Evolutionary conservation across 176 grass and related monocot species (phyloP).

Genomic region (Triticum turgidum): DNA sequence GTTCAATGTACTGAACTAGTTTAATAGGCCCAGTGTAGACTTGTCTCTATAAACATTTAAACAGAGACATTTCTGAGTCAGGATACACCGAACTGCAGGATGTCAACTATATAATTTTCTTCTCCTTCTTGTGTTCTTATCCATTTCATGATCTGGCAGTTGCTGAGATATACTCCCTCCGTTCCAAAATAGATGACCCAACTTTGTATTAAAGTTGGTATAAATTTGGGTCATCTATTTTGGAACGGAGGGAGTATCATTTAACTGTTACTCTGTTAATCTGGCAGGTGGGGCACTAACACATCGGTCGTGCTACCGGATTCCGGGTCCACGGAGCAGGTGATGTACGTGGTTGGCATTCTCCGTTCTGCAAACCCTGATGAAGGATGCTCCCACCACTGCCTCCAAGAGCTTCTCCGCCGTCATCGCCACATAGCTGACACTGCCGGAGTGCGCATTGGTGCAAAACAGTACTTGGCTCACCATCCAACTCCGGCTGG

Average conservation of each 20-base stretch:
- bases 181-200: no score
- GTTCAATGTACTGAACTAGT: slow-evolving; percentile 31
- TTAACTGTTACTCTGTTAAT: slow-evolving; percentile 13
- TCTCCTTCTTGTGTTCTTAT: background rate
- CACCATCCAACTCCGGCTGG: slow-evolving; percentile 44
- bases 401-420: slow-evolving; percentile 55
- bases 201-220: no score
- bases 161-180: background rate
- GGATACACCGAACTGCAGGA: slow-evolving; percentile 28
- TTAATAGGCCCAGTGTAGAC: slow-evolving; percentile 29
- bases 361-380: slow-evolving; percentile 60
- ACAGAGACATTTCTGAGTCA: slow-evolving; percentile 15
- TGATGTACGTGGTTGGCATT: slow-evolving; percentile 68
- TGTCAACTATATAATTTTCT: slow-evolving; percentile 34
- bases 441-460: slow-evolving; percentile 21
- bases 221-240: no score
- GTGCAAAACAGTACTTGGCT: slow-evolving; percentile 72
- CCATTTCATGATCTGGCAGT: background rate
- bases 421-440: slow-evolving; percentile 43
- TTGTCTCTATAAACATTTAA: slow-evolving; percentile 15
- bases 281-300: slow-evolving; percentile 72
- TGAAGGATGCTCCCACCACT: slow-evolving; percentile 45
- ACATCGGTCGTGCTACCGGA: slow-evolving; percentile 70
- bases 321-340: slow-evolving; percentile 38
- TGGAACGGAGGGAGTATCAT: background rate